Evolutionary conservation across 768 basidiomycete species (phyloP).

Genomic region (Hericium coralloides): DNA sequence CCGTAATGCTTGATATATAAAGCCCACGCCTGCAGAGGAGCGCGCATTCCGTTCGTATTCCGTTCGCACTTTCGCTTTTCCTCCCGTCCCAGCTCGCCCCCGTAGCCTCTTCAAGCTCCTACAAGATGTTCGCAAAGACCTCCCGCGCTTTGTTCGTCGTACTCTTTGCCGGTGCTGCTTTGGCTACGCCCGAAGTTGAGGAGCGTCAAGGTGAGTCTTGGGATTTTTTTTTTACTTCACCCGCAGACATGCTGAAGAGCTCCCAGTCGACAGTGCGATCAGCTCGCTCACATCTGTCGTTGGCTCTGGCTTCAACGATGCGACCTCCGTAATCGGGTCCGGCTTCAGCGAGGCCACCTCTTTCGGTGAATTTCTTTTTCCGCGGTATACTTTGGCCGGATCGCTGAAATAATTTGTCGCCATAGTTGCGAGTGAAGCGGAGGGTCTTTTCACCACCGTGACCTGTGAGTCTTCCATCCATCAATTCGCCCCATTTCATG

Average conservation of each 20-base stretch:
- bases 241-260: too few species aligned
- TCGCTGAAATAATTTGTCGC: background rate
- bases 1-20: background rate
- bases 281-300: conserved; percentile 6
- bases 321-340: conserved; percentile 1
- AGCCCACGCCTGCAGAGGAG: background rate
- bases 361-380: background rate
- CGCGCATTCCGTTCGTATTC: background rate
- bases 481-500: too few species aligned
- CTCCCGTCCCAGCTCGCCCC: background rate
- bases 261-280: background rate
- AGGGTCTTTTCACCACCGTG: conserved; percentile 1
- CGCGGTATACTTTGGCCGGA: background rate
- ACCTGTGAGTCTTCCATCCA: conserved; percentile 5
- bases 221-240: background rate
- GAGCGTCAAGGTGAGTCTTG: background rate
- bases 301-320: background rate
- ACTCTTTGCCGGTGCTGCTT: background rate
- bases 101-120: background rate
- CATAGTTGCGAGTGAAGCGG: background rate
- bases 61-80: background rate
- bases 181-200: background rate
- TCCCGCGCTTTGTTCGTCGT: background rate
- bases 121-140: background rate
- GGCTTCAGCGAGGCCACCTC: conserved; percentile 3